These are phyloP conservation scores for Rhynchospora tenuis DNA, from an alignment of 176 grass and related monocot species.

Conservation along the genomic window DNA sequence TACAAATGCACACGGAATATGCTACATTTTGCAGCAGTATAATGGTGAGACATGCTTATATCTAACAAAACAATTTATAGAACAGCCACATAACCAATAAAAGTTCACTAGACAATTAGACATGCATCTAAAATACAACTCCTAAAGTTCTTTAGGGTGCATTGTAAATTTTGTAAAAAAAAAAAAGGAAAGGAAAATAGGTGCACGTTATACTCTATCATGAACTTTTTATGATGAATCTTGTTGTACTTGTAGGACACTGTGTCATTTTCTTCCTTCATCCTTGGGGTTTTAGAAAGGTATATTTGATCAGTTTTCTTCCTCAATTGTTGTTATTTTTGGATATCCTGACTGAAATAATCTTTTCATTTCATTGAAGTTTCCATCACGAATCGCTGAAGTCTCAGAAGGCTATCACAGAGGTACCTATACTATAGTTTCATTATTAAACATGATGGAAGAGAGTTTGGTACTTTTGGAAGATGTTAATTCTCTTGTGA, in stretches of 20 bases:
- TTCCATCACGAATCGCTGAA: slow-evolving; percentile 86
- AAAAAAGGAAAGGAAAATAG: not conserved
- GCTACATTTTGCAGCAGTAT: not conserved
- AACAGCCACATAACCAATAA: not conserved
- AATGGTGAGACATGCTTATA: not conserved
- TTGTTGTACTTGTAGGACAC: slow-evolving; percentile 44
- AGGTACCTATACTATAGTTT: slow-evolving; percentile 44
- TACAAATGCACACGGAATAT: not conserved
- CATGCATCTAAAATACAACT: not conserved
- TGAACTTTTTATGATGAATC: slow-evolving; percentile 9
- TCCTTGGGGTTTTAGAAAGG: slow-evolving; percentile 88
- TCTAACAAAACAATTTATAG: not conserved
- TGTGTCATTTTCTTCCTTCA: slow-evolving; percentile 70
- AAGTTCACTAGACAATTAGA: not conserved
- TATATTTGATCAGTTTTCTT: slow-evolving; percentile 24
- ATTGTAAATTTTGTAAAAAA: not conserved
- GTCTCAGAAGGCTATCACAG: slow-evolving; percentile 84
- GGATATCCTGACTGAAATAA: slow-evolving; percentile 15
- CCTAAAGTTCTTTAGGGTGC: not conserved
- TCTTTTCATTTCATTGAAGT: slow-evolving; percentile 44
- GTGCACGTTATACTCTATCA: not conserved
- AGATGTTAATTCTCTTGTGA: slow-evolving; percentile 21
- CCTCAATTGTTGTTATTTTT: not conserved
- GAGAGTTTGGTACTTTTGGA: not conserved
- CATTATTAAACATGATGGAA: slow-evolving; percentile 7